Evolutionary conservation across 306 rosid genomes (phyloP).

Genomic region (Luffa aegyptiaca): DNA sequence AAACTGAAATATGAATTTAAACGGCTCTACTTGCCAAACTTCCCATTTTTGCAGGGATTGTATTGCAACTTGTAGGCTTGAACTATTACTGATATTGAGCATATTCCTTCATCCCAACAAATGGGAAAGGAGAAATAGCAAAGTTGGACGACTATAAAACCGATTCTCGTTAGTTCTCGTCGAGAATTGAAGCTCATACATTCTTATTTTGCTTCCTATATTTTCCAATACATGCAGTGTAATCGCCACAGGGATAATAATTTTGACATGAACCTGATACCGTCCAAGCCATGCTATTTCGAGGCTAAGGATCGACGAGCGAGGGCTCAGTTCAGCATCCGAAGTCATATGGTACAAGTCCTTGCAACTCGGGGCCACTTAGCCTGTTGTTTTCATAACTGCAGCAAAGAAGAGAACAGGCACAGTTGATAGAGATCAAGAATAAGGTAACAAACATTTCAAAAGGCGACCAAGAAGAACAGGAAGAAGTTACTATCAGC

Average conservation of each 20-base stretch:
- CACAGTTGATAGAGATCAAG: neutral
- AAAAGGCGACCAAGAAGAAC: neutral
- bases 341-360: constrained; percentile 76
- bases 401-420: constrained; percentile 16
- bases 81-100: neutral
- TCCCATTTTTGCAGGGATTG: neutral
- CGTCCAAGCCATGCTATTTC: neutral
- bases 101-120: neutral
- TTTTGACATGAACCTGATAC: neutral
- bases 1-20: neutral
- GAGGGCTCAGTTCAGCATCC: constrained; percentile 49
- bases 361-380: constrained; percentile 82
- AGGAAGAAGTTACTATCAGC: neutral
- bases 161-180: neutral
- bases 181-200: neutral
- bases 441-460: neutral
- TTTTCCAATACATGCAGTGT: neutral
- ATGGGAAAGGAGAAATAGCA: neutral
- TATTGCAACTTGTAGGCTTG: neutral
- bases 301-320: neutral
- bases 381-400: constrained; percentile 69
- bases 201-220: constrained; percentile 2
- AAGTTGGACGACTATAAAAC: neutral
- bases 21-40: neutral
- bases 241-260: neutral